Evolutionary conservation across 441 rosid species (phyloP).

Genomic region (Geranium incanum): DNA sequence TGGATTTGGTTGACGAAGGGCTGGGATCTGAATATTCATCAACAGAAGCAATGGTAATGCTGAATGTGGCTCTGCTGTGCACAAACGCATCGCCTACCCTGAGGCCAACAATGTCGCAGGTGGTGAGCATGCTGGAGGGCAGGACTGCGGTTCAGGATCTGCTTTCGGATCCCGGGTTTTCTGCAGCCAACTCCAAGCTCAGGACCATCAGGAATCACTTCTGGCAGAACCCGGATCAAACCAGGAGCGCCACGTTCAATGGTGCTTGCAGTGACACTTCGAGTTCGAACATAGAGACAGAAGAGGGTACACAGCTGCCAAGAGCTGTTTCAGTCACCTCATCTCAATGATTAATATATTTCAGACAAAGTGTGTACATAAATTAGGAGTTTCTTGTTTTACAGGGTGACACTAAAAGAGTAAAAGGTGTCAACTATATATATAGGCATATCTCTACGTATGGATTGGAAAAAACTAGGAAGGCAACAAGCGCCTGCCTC

Average conservation of each 20-base stretch:
- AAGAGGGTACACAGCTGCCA: slow-evolving; percentile 33
- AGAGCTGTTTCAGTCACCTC: slow-evolving; percentile 21
- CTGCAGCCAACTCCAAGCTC: slow-evolving; percentile 48
- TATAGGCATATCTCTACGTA: no score
- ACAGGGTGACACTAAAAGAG: no score
- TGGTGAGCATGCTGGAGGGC: slow-evolving; percentile 79
- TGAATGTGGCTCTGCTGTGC: slow-evolving; percentile 70
- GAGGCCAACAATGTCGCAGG: slow-evolving; percentile 82
- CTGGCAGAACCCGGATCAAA: slow-evolving; percentile 65
- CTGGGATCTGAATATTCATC: slow-evolving; percentile 45
- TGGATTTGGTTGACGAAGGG: slow-evolving; percentile 64
- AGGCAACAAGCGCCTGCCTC: no score
- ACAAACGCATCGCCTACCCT: slow-evolving; percentile 76
- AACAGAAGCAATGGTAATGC: slow-evolving; percentile 65
- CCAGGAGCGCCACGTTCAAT: slow-evolving; percentile 37
- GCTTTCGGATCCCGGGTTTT: slow-evolving; percentile 65
- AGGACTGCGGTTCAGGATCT: slow-evolving; percentile 65
- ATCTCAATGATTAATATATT: background rate
- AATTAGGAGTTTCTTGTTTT: no score
- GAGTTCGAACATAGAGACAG: slow-evolving; percentile 29
- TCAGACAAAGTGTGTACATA: background rate
- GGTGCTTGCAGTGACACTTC: slow-evolving; percentile 33
- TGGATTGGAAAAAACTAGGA: no score
- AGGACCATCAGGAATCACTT: slow-evolving; percentile 68
- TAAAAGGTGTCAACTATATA: no score